These are phyloP conservation scores for Proliferodiscus dingleyae DNA, from an alignment of 2,329 filamentous ascomycete species.

Conservation along the genomic window DNA sequence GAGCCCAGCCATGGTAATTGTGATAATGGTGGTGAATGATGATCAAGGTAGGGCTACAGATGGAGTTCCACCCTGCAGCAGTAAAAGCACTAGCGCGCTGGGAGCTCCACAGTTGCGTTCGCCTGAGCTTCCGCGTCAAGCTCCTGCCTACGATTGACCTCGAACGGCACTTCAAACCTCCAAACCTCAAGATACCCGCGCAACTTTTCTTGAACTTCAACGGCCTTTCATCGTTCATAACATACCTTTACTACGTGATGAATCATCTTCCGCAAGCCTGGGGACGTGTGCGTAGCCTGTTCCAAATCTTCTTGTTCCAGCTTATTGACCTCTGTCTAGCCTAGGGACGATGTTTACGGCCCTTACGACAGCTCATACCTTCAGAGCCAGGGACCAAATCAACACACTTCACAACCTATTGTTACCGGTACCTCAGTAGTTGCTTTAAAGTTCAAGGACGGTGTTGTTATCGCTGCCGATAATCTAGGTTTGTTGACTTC, in stretches of 20 bases:
- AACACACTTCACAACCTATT: conserved; percentile 86
- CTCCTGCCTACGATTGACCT: conserved; percentile 16
- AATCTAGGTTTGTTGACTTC: conserved; percentile 67
- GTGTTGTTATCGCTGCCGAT: conserved; percentile 94
- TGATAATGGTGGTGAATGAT: conserved; percentile 10
- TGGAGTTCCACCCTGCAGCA: too few species aligned
- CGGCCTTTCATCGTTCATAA: not conserved
- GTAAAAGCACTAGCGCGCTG: too few species aligned
- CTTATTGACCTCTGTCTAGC: conserved; percentile 52
- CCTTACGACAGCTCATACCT: conserved; percentile 87
- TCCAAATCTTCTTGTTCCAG: conserved; percentile 8
- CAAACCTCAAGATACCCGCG: conserved; percentile 4
- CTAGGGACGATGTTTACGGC: conserved; percentile 95
- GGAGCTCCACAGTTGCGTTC: too few species aligned
- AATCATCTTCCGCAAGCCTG: conserved; percentile 70
- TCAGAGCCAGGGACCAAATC: conserved; percentile 63
- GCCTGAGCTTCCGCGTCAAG: conserved; percentile 22
- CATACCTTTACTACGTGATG: conserved; percentile 40
- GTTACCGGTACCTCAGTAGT: conserved; percentile 96
- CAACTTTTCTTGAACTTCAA: not conserved
- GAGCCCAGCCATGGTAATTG: conserved; percentile 28
- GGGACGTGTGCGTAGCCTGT: conserved; percentile 56
- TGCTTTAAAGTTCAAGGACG: conserved; percentile 91
- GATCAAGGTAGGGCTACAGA: not conserved
- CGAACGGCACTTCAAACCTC: conserved; percentile 6